Conservation (phyloP, 2,329 filamentous ascomycete species). For the Phyllosticta ampelicida region DNA sequence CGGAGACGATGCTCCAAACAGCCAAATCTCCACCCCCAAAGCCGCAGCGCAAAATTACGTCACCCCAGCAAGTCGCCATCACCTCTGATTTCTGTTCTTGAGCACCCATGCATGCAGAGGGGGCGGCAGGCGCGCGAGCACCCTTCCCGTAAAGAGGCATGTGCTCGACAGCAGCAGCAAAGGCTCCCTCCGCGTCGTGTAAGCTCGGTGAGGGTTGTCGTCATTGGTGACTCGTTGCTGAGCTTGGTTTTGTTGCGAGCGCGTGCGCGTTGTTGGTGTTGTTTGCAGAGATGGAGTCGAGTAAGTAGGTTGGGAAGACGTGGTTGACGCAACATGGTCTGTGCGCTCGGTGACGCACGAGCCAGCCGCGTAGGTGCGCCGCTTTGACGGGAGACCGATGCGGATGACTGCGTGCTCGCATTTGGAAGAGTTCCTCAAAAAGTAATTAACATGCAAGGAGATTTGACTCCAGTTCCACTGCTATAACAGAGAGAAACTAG, state of each 20-base stretch:
- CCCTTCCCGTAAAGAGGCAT: too few relatives aligned
- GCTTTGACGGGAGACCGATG: too few relatives aligned
- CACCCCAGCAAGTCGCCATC: neutral
- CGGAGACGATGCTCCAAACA: too few relatives aligned
- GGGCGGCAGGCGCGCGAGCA: neutral
- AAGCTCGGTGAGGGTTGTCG: conserved; percentile 10
- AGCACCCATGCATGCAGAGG: conserved; percentile 2
- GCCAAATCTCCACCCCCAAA: too few relatives aligned
- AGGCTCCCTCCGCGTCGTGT: neutral
- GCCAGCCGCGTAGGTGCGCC: too few relatives aligned
- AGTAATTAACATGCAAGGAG: too few relatives aligned
- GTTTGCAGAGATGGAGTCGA: neutral
- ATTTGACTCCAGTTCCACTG: too few relatives aligned
- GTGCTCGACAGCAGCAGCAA: neutral
- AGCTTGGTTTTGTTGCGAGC: neutral
- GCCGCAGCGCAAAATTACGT: neutral
- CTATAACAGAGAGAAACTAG: too few relatives aligned
- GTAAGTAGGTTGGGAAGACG: neutral
- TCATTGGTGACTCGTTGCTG: neutral
- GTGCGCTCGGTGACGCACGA: neutral
- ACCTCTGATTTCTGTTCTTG: conserved; percentile 10
- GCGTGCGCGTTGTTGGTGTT: neutral
- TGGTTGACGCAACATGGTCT: neutral
- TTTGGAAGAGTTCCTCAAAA: too few relatives aligned
- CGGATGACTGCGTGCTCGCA: too few relatives aligned